phyloP scores from a whole-genome alignment of 371 early-diverging fungal genomes.

The Zancudomyces culisetae region DNA sequence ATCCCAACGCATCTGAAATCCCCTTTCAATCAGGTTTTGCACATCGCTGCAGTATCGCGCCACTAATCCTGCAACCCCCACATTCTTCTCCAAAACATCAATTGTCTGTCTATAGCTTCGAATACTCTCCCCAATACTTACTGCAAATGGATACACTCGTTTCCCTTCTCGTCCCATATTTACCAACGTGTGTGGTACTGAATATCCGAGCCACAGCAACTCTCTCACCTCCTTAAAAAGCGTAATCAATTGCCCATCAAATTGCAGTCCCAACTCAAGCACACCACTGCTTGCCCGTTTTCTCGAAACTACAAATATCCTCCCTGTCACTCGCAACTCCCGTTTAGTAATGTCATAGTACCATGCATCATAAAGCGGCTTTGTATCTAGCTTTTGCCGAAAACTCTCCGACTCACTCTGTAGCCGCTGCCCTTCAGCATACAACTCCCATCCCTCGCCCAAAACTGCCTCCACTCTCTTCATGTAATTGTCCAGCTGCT shows the following conservation, averaged over 20 bases:
- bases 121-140: conserved; percentile 84
- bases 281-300: conserved; percentile 58
- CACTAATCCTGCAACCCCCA: conserved; percentile 54
- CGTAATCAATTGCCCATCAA: conserved; percentile 83
- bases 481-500: conserved; percentile 88
- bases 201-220: conserved; percentile 77
- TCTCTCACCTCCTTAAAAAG: conserved; percentile 95
- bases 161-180: conserved; percentile 90
- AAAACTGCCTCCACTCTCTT: conserved; percentile 92
- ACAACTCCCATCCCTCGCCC: conserved; percentile 92
- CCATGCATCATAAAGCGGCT: conserved; percentile 81
- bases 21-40: conserved; percentile 72
- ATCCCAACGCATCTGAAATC: conserved; percentile 84
- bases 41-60: conserved; percentile 84
- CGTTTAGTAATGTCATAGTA: conserved; percentile 64
- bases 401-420: conserved; percentile 78
- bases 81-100: conserved; percentile 53
- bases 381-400: conserved; percentile 79
- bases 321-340: conserved; percentile 71
- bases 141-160: conserved; percentile 93
- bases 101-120: conserved; percentile 80
- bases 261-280: conserved; percentile 75
- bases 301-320: conserved; percentile 75
- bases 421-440: conserved; percentile 89
- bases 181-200: conserved; percentile 80